Evolutionary conservation across 352 stramenopile genomes (phyloP).

Genomic region (Aphanomyces astaci): DNA sequence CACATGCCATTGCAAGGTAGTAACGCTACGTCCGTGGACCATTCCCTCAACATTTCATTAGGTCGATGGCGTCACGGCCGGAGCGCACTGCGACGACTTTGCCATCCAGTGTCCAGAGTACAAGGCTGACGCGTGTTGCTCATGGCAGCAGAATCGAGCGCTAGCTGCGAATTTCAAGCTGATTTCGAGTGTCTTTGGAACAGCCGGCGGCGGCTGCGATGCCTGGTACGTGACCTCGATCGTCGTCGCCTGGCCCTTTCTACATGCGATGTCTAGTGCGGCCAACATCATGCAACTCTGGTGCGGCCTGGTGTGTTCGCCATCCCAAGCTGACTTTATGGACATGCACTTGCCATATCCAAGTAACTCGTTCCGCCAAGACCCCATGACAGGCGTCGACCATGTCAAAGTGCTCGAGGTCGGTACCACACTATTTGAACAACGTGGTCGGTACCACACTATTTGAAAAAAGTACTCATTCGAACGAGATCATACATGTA

Average conservation of each 20-base stretch:
- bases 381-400: constrained; percentile 67
- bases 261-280: constrained; percentile 27
- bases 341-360: constrained; percentile 53
- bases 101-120: constrained; percentile 83
- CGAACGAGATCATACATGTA: not conserved
- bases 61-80: constrained; percentile 56
- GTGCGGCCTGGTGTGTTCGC: constrained; percentile 80
- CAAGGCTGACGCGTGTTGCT: constrained; percentile 65
- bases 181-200: constrained; percentile 55
- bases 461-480: constrained; percentile 24
- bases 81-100: constrained; percentile 61
- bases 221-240: constrained; percentile 33
- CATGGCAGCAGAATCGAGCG: constrained; percentile 85
- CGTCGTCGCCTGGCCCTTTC: not conserved
- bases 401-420: constrained; percentile 68
- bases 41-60: no score
- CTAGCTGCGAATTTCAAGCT: constrained; percentile 84
- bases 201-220: constrained; percentile 60
- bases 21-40: no score
- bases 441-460: constrained; percentile 25
- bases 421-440: not conserved
- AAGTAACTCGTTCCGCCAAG: constrained; percentile 55
- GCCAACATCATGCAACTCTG: constrained; percentile 81
- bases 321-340: constrained; percentile 65
- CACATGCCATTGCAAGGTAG: constrained; percentile 43